These are phyloP conservation scores for Jatropha podagrica DNA, from an alignment of 441 rosid genomes.

Conservation along the genomic window DNA sequence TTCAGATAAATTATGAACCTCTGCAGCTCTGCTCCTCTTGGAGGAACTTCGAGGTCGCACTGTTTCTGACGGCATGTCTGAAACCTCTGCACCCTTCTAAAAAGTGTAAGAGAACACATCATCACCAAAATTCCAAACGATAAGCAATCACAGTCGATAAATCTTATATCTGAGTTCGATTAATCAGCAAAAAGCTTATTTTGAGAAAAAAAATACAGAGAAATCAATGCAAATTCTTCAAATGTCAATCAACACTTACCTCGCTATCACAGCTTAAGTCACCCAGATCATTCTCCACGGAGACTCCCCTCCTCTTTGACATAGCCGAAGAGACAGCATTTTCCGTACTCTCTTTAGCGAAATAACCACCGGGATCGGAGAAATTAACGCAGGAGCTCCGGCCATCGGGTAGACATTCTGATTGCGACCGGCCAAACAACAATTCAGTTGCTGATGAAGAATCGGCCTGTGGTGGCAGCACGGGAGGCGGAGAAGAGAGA, in stretches of 20 bases:
- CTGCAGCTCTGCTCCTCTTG: slow-evolving; percentile 80
- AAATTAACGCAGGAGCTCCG: slow-evolving; percentile 29
- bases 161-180: not conserved
- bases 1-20: slow-evolving; percentile 86
- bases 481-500: slow-evolving; percentile 21
- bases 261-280: slow-evolving; percentile 48
- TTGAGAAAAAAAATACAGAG: not conserved
- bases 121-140: not conserved
- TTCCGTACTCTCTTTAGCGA: slow-evolving; percentile 28
- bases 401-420: slow-evolving; percentile 21
- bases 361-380: slow-evolving; percentile 38
- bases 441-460: slow-evolving; percentile 15
- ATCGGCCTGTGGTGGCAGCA: slow-evolving; percentile 18
- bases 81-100: slow-evolving; percentile 45
- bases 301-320: slow-evolving; percentile 28
- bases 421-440: slow-evolving; percentile 24
- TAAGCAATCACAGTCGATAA: not conserved
- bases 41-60: slow-evolving; percentile 49
- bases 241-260: slow-evolving; percentile 21
- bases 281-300: slow-evolving; percentile 33
- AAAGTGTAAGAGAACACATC: not conserved
- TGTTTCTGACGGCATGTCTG: slow-evolving; percentile 40
- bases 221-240: not conserved
- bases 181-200: not conserved
- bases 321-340: slow-evolving; percentile 23